phyloP scores from a whole-genome alignment of 495 filamentous ascomycete species.

The Talaromyces ruber region DNA sequence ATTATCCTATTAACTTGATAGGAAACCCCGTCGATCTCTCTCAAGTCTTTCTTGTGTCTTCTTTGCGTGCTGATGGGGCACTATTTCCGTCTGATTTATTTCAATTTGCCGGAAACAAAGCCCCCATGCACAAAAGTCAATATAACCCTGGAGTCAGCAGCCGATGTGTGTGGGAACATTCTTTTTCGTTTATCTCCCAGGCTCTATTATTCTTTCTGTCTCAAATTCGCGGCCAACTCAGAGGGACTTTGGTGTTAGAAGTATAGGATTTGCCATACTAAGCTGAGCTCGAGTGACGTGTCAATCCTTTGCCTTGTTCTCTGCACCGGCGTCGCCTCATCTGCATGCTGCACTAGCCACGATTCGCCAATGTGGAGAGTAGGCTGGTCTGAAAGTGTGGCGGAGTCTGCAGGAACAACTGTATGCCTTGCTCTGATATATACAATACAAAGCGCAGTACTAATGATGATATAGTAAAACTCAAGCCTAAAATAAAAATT shows the following conservation, averaged over 20 bases:
- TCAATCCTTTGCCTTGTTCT: neutral
- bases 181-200: neutral
- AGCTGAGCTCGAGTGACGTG: conserved; percentile 8
- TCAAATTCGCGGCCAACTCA: neutral
- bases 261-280: neutral
- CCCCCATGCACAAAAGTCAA: neutral
- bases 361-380: conserved; percentile 5
- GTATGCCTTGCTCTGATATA: neutral
- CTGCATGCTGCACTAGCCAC: conserved; percentile 8
- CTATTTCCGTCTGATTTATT: neutral
- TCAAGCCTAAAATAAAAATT: neutral
- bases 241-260: neutral
- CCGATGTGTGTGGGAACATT: neutral
- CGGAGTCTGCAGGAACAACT: conserved; percentile 5
- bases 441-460: neutral
- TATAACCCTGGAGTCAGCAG: conserved; percentile 5
- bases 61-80: neutral
- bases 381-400: neutral
- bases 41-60: neutral
- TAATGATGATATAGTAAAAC: conserved; percentile 2
- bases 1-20: neutral
- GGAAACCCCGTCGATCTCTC: conserved; percentile 3
- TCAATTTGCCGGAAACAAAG: neutral
- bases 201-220: neutral
- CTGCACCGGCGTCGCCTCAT: conserved; percentile 1